Percentiles rank a stretch among this genome's conserved stretches.
phyloP scores from a whole-genome alignment of 257 asterid species.

The Solanum dulcamara region DNA sequence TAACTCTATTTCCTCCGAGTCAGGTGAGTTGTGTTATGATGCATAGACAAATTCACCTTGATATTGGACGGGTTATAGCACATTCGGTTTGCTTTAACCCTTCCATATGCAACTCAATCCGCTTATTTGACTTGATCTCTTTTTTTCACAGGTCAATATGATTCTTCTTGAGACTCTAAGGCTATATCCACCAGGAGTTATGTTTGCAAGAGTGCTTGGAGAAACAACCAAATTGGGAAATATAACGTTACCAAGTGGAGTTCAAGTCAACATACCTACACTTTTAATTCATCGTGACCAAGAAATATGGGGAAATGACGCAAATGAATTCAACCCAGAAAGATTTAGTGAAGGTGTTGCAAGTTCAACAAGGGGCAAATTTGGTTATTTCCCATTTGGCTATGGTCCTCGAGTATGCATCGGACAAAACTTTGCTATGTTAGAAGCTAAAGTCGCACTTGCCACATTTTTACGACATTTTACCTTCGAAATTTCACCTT shows the following conservation, averaged over 20 bases:
- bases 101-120: not conserved
- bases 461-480: conserved; percentile 29
- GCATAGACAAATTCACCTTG: not conserved
- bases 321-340: conserved; percentile 42
- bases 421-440: conserved; percentile 40
- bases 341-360: conserved; percentile 31
- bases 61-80: not conserved
- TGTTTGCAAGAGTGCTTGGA: not conserved
- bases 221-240: conserved; percentile 24
- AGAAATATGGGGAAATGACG: conserved; percentile 44
- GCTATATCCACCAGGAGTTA: conserved; percentile 28
- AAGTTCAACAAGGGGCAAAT: conserved; percentile 17
- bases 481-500: conserved; percentile 34
- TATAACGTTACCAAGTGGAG: conserved; percentile 24
- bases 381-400: conserved; percentile 30
- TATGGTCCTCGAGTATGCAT: conserved; percentile 46
- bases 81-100: not conserved
- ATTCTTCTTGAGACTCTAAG: conserved; percentile 45
- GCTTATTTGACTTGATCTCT: not conserved
- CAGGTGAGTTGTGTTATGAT: not conserved
- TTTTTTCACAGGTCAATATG: conserved; percentile 30
- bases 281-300: conserved; percentile 27
- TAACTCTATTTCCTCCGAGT: not conserved
- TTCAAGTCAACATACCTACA: conserved; percentile 16
- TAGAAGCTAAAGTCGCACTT: conserved; percentile 47